Evolutionary conservation across 495 filamentous ascomycete genomes (phyloP), one percentile per base, ranked within the genome.

Genomic region (Penicillium diatomitis): DNA sequence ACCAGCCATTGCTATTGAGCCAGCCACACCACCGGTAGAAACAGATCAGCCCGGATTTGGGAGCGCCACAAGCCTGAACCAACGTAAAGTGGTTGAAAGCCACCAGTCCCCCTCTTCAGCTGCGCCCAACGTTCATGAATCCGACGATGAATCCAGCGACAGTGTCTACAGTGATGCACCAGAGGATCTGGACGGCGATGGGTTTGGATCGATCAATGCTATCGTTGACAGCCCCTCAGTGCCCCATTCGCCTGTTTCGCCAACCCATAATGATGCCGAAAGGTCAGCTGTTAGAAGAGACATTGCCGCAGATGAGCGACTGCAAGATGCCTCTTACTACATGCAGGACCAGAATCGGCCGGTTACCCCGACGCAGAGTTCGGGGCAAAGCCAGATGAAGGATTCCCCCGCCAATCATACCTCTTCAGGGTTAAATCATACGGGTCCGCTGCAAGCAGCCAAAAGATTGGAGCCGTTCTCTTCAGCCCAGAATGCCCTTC

Each of bases 151-250:
- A n/a, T 73, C 71, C 32, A 70, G 72, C 29, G 70, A 74, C 32
- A 91, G 86, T 63, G 76, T 91, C 41, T 96, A 91, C 64, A 92
- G 87, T 57, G 90, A 96, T 73, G 90, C 90, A 3, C 83, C 83
- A 38, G 90, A 95, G 58, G 85, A 88, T 46, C 66, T 86, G 0
- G 81, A 90, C 37, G 83, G 82, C 4, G 81, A 83, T 53, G 87
- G 85, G 0, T 95, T 90, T 64, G 76, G 84, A 41, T 94, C 87
- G 8, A 80, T 96, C 40, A 80, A 95, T 66, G 90, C 90, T 30
- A 83, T 95, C 38, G 74, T 94, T 2, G 83, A 90, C 44, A 81
- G 76, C 43, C 78, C 57, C 5, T 41, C 60, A 43, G 52, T 50
- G 12, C 55, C 58, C 10, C 52, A 51, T 33, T 61, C 60, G 8